Base-by-base conservation (phyloP, 441 rosid species). In the Erysimum cheiri region DNA sequence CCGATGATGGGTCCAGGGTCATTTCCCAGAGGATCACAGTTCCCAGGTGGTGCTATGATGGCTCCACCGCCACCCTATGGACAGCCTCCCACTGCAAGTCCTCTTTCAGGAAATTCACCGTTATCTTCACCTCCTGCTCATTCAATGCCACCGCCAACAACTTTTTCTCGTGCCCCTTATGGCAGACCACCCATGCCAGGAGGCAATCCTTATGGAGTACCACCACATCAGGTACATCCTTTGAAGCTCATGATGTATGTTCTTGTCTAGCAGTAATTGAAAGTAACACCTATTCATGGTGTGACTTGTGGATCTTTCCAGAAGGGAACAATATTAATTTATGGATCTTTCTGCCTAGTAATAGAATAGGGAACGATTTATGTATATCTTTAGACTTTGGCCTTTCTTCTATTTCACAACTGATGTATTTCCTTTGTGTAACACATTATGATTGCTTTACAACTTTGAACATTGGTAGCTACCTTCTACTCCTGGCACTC, bases 161-260 rank as follows among this genome's bases (percentile, higher is more conserved):
- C 79, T 48, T 84, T 77, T 81, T 76, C 84, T 15, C 75, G 73
- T 39, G 67, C 74, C 53, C 73, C 83, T 72, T 87, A 78, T 73
- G 81, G 80, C 39, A 70, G 83, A 33, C 75, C 79, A 71, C 65
- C 52, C 8, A 14, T 58, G 28, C 39, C 48, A 14, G 10, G 67
- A 12, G 78, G 80, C 72, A 69, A 79, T 55, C 85, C 94, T 43
- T 89, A 81, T 80, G 90, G 82, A 53, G 73, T 81, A 75, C 92
- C 80, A 66, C 58, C 64, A 17, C 90, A 78, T 55, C 85, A 77
- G 83, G 97, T 19, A 19, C 29, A 4, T 22, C n/a, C 6, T 22
- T 22, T 22, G 29, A 19, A 48, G 53, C 29, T 22, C 31, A 22
- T 22, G 17, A 55, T 67, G 14, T 57, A 37, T 32, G 4, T 67